Conservation (phyloP, 805 yeast species). For the Metschnikowia colocasiae region DNA sequence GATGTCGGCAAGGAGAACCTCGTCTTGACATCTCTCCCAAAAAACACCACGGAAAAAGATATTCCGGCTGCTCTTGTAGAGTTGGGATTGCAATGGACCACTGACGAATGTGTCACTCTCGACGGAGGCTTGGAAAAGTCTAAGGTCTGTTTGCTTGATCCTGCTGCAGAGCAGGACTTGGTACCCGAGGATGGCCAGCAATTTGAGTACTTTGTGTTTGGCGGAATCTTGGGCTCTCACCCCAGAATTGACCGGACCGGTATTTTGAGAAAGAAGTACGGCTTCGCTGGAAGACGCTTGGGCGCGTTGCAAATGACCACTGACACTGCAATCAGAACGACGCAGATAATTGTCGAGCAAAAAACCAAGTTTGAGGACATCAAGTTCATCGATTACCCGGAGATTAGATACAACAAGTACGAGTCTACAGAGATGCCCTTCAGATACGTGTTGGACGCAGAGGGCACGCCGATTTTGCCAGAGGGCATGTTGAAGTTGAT, state of each 20-base stretch:
- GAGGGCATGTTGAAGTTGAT: constrained; percentile 87
- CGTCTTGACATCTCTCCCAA: constrained; percentile 71
- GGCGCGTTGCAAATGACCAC: constrained; percentile 95
- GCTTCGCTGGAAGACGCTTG: constrained; percentile 81
- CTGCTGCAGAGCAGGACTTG: constrained; percentile 74
- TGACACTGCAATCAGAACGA: constrained; percentile 93
- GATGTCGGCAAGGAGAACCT: constrained; percentile 81
- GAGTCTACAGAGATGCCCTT: constrained; percentile 99
- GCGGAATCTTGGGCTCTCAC: constrained; percentile 94
- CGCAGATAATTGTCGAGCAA: constrained; percentile 70
- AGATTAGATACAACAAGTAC: constrained; percentile 77
- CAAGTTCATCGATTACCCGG: constrained; percentile 88
- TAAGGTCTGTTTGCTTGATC: constrained; percentile 82
- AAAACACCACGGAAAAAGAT: constrained; percentile 52
- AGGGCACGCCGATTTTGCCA: constrained; percentile 79
- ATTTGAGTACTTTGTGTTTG: constrained; percentile 89
- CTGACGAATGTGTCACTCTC: constrained; percentile 59
- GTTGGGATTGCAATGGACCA: constrained; percentile 78
- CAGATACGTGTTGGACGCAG: constrained; percentile 68
- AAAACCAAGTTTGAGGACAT: constrained; percentile 62
- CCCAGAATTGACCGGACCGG: constrained; percentile 93
- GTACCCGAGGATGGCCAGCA: constrained; percentile 60
- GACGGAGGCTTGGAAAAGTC: constrained; percentile 42
- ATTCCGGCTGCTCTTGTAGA: constrained; percentile 60
- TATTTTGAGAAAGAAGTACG: constrained; percentile 73